Conservation (phyloP, 1,139 yeast species). For the Arxiozyma telluris region DNA sequence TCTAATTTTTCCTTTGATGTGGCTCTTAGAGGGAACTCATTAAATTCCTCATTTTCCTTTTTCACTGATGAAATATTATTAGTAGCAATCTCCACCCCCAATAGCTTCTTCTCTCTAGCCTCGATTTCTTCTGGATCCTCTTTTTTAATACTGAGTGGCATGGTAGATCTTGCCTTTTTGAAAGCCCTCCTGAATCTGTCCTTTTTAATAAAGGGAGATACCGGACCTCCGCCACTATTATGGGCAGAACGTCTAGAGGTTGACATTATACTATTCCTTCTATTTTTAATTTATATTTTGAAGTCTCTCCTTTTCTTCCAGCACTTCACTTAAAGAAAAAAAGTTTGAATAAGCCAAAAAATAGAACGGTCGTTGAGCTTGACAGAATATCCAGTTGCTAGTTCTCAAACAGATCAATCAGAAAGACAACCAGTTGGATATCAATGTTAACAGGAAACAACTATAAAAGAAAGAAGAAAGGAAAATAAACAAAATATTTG, state of each 20-base stretch:
- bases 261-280: not conserved
- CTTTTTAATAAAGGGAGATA: conserved; percentile 31
- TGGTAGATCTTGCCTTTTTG: conserved; percentile 20
- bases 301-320: not conserved
- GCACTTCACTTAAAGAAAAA: not conserved
- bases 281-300: not conserved
- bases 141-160: conserved; percentile 23
- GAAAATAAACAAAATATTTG: not conserved
- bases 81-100: conserved; percentile 18
- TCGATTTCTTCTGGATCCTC: conserved; percentile 28
- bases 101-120: conserved; percentile 19
- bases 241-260: conserved; percentile 3
- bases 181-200: conserved; percentile 30
- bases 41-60: conserved; percentile 25
- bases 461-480: no score
- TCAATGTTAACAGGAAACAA: no score
- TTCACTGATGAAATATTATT: conserved; percentile 12
- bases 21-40: conserved; percentile 47
- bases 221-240: conserved; percentile 15
- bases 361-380: not conserved
- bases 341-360: no score
- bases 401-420: not conserved
- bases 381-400: not conserved
- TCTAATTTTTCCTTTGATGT: conserved; percentile 65
- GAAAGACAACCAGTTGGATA: not conserved